Evolutionary conservation across 805 yeast genomes (phyloP), one percentile per base, ranked within the genome.

Genomic region (Wickerhamiella alocasiicola): DNA sequence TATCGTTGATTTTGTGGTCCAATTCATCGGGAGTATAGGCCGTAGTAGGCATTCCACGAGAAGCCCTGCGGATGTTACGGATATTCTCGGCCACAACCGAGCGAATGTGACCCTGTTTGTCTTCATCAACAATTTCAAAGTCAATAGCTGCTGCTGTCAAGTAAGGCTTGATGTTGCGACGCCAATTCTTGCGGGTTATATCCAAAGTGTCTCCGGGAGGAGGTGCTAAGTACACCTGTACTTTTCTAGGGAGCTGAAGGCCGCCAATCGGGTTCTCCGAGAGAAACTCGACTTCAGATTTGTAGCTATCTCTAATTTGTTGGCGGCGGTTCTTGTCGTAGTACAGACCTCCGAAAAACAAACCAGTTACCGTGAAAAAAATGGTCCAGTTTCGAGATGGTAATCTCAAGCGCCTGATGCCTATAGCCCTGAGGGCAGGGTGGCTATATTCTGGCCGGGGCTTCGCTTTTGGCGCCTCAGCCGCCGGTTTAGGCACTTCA

Each of bases 361-460:
- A 61, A 1, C 77, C 74, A 1, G 81, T 56, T 6, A 81, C 73
- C 0, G 77, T 55, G 81, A 94, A 80, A 60, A 91, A 91, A 27
- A 85, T 81, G 65, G 73, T 60, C 98, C 97, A 88, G 63, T 88
- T 91, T 47, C 95, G 68, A 0, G 94, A 78, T 0, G 98, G 98
- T 11, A 91, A 63, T 28, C 78, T 71, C 17, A 85, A 51, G 11
- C 78, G 62, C 4, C 84, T 82, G 36, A 88, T 71, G 0, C 97
- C 97, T 81, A 88, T 72, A 53, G 83, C 79, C 47, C 72, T 62
- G 34, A 87, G 69, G 2, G 93, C 94, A 1, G 95, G 94, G 53
- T 85, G 56, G 31, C 49, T 42, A 44, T 50, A 52, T 36, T 51
- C 55, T 18, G 32, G 27, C 7, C 54, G 44, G 20, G 39, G 40